A percentile compares a stretch with the other conserved stretches of the same genome.
Evolutionary conservation across 1,284 basidiomycete species (phyloP).

Genomic region (Rhodotorula glutinis): DNA sequence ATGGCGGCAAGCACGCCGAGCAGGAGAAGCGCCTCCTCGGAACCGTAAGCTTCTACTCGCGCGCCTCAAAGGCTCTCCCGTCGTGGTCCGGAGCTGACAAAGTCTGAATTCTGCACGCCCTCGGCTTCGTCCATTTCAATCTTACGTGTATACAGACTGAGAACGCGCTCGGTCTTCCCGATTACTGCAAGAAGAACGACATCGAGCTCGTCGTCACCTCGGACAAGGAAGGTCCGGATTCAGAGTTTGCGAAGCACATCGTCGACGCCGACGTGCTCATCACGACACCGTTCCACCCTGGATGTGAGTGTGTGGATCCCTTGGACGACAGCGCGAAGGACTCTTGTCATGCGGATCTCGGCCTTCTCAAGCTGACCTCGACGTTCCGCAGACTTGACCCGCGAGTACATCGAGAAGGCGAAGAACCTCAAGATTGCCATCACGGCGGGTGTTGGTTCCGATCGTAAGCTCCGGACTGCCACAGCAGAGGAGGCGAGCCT

Average conservation of each 20-base stretch:
- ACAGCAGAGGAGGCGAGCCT: too few relatives aligned
- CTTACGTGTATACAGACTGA: too few relatives aligned
- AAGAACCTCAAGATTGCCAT: constrained; percentile 88
- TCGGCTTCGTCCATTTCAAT: too few relatives aligned
- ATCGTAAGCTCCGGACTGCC: constrained; percentile 45
- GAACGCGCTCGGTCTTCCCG: constrained; percentile 57
- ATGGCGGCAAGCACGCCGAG: constrained; percentile 63
- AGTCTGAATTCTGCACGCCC: background rate
- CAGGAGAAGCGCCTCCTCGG: constrained; percentile 51
- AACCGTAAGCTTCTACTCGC: background rate
- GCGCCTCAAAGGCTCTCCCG: background rate
- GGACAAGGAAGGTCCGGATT: constrained; percentile 81
- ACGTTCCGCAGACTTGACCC: constrained; percentile 60
- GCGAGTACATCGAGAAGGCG: constrained; percentile 71
- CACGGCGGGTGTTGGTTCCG: constrained; percentile 72
- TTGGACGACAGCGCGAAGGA: too few relatives aligned
- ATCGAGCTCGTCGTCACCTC: constrained; percentile 72
- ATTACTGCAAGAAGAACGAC: constrained; percentile 59
- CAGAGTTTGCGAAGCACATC: constrained; percentile 82
- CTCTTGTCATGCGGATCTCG: too few relatives aligned
- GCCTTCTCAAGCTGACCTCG: too few relatives aligned
- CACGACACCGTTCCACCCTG: constrained; percentile 69
- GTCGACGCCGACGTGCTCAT: constrained; percentile 56
- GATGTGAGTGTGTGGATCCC: constrained; percentile 49
- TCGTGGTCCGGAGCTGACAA: background rate